A percentile compares a stretch with the other conserved stretches of the same genome.
Evolutionary conservation across 2,329 filamentous ascomycete species (phyloP).

Genomic region (Xylariales sp.): DNA sequence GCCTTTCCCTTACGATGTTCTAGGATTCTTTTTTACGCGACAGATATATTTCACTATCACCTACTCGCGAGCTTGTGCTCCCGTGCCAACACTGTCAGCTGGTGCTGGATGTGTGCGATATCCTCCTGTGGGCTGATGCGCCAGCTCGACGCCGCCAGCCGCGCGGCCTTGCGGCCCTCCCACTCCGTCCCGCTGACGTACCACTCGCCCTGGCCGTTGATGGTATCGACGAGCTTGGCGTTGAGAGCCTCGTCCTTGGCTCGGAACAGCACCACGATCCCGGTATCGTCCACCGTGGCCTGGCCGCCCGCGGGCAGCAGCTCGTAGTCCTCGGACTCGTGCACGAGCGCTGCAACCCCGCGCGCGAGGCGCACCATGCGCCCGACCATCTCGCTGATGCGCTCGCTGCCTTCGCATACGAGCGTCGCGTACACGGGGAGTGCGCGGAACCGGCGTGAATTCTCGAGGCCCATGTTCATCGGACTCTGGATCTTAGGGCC

Average conservation of each 20-base stretch:
- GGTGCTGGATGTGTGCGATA: constrained; percentile 56
- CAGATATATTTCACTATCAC: too few species aligned
- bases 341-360: constrained; percentile 59
- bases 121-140: constrained; percentile 67
- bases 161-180: constrained; percentile 67
- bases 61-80: constrained; percentile 12
- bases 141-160: constrained; percentile 89
- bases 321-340: constrained; percentile 58
- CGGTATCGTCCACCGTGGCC: constrained; percentile 47
- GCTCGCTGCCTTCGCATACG: constrained; percentile 65
- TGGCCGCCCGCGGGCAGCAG: constrained; percentile 55
- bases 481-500: constrained; percentile 63
- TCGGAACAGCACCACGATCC: constrained; percentile 73
- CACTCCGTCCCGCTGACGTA: constrained; percentile 82
- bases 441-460: constrained; percentile 85
- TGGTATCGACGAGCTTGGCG: constrained; percentile 58
- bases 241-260: constrained; percentile 65
- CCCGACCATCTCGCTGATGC: constrained; percentile 65
- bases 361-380: constrained; percentile 71
- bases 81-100: constrained; percentile 49
- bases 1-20: neutral
- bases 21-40: neutral
- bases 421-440: constrained; percentile 85
- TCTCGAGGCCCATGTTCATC: constrained; percentile 83
- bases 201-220: constrained; percentile 70